Conservation (phyloP, 331 rosid species). For the Rosa hybrid region DNA sequence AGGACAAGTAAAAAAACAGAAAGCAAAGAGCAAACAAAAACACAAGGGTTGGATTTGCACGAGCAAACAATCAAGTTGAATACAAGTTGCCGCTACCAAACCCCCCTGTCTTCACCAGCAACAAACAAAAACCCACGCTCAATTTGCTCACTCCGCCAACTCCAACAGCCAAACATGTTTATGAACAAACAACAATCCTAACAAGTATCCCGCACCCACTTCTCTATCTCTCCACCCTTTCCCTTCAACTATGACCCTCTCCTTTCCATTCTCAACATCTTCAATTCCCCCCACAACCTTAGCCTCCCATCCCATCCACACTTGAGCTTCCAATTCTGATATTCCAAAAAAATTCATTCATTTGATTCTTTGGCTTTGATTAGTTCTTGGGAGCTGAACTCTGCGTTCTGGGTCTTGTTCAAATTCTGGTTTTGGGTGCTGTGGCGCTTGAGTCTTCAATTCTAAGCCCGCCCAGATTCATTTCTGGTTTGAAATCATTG, state of each 20-base stretch:
- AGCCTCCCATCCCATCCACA: background rate
- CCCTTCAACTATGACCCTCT: background rate
- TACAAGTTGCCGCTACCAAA: too few species aligned
- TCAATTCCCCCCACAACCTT: slow-evolving; percentile 23
- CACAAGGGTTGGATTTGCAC: too few species aligned
- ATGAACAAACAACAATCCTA: background rate
- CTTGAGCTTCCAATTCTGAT: background rate
- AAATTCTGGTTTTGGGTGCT: slow-evolving; percentile 12
- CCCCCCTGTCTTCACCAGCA: too few species aligned
- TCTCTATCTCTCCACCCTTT: slow-evolving; percentile 14
- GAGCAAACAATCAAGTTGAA: too few species aligned
- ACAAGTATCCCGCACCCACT: background rate
- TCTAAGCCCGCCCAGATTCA: slow-evolving; percentile 40
- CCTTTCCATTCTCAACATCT: background rate
- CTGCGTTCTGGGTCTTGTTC: slow-evolving; percentile 35
- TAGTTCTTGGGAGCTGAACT: background rate
- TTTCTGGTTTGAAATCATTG: slow-evolving; percentile 40
- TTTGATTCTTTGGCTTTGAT: background rate
- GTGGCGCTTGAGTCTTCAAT: slow-evolving; percentile 65
- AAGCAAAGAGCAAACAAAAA: too few species aligned
- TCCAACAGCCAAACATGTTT: slow-evolving; percentile 5
- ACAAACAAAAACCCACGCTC: background rate
- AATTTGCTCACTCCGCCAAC: background rate
- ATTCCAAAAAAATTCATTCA: background rate
- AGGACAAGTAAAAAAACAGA: too few species aligned